A percentile compares a stretch with the other conserved stretches of the same genome.
These are phyloP conservation scores for Sporothrix euskadiensis DNA, from an alignment of 2,329 filamentous ascomycete genomes.

Conservation along the genomic window DNA sequence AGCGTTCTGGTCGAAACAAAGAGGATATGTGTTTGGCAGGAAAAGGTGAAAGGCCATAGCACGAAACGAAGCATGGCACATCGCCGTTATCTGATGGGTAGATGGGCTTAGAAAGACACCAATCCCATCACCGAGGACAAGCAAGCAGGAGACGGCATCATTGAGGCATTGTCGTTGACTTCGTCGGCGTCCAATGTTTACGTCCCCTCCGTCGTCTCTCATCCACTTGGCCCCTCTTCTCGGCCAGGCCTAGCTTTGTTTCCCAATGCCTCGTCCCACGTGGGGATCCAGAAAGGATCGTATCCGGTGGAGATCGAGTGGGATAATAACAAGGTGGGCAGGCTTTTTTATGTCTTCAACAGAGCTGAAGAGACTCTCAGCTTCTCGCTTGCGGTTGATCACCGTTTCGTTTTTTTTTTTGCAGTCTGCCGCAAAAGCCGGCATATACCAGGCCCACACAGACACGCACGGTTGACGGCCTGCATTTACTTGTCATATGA, in stretches of 20 bases:
- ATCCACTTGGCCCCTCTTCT: neutral
- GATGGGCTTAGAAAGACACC: neutral
- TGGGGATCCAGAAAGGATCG: neutral
- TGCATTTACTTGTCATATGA: neutral
- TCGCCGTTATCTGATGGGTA: neutral
- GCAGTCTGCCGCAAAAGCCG: neutral
- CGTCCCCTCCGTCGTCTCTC: neutral
- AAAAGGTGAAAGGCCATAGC: neutral
- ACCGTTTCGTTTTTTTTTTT: neutral
- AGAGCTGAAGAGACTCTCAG: neutral
- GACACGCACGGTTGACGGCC: neutral
- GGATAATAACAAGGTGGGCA: neutral
- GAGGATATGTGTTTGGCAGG: neutral
- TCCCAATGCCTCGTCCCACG: constrained; percentile 21
- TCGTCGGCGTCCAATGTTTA: neutral
- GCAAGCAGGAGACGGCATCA: neutral
- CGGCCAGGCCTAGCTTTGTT: neutral
- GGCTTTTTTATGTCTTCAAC: neutral
- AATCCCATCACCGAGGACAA: neutral
- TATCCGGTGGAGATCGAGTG: neutral
- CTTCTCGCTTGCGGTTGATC: constrained; percentile 8
- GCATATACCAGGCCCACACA: neutral
- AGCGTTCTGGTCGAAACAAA: neutral
- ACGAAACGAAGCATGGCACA: neutral
- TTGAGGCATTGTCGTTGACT: neutral